A percentile compares a stretch with the other conserved stretches of the same genome.
Conservation (phyloP, 352 stramenopile genomes). For the Plasmopara viticola region DNA sequence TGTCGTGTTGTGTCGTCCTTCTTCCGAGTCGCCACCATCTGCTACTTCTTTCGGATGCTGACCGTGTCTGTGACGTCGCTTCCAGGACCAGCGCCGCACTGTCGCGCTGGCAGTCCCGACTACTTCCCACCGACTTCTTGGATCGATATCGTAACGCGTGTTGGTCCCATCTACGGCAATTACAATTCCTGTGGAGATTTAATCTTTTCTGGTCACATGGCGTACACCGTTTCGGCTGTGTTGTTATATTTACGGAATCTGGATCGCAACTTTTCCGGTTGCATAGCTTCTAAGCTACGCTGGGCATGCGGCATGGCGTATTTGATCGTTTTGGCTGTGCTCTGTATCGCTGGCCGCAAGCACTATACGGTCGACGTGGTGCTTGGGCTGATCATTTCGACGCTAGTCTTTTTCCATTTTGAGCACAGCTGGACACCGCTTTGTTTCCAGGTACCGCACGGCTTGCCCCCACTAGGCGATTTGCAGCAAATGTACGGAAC, state of each 20-base stretch:
- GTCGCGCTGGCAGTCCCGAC: slow-evolving; percentile 34
- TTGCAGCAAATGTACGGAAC: slow-evolving; percentile 25
- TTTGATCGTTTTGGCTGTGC: slow-evolving; percentile 36
- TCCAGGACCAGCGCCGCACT: slow-evolving; percentile 64
- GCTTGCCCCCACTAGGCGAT: slow-evolving; percentile 26
- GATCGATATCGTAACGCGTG: slow-evolving; percentile 68
- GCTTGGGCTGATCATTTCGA: slow-evolving; percentile 54
- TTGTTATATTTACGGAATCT: slow-evolving; percentile 59
- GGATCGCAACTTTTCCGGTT: slow-evolving; percentile 40
- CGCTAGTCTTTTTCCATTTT: slow-evolving; percentile 75
- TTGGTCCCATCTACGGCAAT: slow-evolving; percentile 67
- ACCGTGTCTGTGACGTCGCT: slow-evolving; percentile 65
- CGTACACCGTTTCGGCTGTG: slow-evolving; percentile 61
- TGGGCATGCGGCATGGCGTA: slow-evolving; percentile 52
- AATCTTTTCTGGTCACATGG: slow-evolving; percentile 74
- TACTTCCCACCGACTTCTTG: slow-evolving; percentile 58
- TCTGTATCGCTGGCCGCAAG: slow-evolving; percentile 63
- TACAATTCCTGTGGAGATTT: slow-evolving; percentile 75
- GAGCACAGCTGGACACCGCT: slow-evolving; percentile 63
- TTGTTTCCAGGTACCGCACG: slow-evolving; percentile 35
- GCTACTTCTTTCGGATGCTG: slow-evolving; percentile 64
- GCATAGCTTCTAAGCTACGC: slow-evolving; percentile 37
- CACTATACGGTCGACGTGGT: slow-evolving; percentile 80
- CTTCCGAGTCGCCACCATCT: slow-evolving; percentile 62
- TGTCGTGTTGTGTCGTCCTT: slow-evolving; percentile 48